These are phyloP conservation scores for Leishmania tropica DNA, from an alignment of 208 protist genomes.

Conservation along the genomic window DNA sequence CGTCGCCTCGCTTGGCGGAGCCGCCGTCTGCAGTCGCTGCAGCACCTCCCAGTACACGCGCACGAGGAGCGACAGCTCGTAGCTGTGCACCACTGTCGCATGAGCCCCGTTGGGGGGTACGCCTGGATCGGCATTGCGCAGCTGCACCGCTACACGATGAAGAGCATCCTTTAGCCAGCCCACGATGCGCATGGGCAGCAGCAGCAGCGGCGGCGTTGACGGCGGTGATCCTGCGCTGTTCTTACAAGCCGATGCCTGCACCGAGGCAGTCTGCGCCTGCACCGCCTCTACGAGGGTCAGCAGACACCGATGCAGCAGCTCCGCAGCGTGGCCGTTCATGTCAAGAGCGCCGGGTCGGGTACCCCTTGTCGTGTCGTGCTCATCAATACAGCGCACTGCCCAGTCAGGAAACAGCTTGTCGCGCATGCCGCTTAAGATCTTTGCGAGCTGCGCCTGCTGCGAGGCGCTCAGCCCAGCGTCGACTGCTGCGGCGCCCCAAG, in stretches of 20 bases:
- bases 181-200: conserved; percentile 17
- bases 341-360: not conserved
- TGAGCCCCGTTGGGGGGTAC: not conserved
- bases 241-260: not conserved
- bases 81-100: conserved; percentile 25
- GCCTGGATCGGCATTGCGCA: not conserved
- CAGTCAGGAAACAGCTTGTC: conserved; percentile 6
- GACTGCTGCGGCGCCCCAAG: not conserved
- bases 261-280: not conserved
- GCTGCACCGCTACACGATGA: not conserved
- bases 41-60: conserved; percentile 22
- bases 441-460: conserved; percentile 5
- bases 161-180: conserved; percentile 14
- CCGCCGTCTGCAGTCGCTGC: not conserved
- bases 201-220: conserved; percentile 8
- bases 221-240: not conserved
- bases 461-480: not conserved
- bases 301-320: conserved; percentile 25
- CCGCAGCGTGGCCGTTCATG: conserved; percentile 24
- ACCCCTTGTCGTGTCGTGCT: too few species aligned
- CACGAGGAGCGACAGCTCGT: conserved; percentile 26
- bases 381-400: not conserved
- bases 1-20: not conserved
- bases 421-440: conserved; percentile 17
- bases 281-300: conserved; percentile 20